These are phyloP conservation scores for Mycena maculata DNA, from an alignment of 768 basidiomycete species.

Conservation along the genomic window DNA sequence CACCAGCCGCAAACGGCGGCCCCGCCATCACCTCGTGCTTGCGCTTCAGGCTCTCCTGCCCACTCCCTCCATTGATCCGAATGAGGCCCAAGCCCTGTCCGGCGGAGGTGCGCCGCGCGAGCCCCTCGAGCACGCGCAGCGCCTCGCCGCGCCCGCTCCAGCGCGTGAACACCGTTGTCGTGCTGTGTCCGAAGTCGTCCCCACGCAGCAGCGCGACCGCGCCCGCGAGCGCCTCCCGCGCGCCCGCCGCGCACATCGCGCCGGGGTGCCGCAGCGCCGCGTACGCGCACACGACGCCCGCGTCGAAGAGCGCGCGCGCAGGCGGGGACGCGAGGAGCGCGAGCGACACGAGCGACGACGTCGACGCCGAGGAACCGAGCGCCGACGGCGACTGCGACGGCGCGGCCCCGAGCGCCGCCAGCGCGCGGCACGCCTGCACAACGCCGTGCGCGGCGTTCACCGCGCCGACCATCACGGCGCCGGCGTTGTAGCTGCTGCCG, in stretches of 20 bases:
- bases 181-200: slow-evolving; percentile 33
- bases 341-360: slow-evolving; percentile 42
- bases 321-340: slow-evolving; percentile 69
- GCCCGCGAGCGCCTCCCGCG: slow-evolving; percentile 50
- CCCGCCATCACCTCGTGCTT: slow-evolving; percentile 39
- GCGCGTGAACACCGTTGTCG: slow-evolving; percentile 12
- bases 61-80: neutral
- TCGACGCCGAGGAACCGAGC: neutral
- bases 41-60: slow-evolving; percentile 41
- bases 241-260: slow-evolving; percentile 59
- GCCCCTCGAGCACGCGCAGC: slow-evolving; percentile 37
- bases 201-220: slow-evolving; percentile 25
- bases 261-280: slow-evolving; percentile 66
- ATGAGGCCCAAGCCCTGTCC: neutral
- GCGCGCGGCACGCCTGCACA: slow-evolving; percentile 60
- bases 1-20: neutral
- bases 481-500: slow-evolving; percentile 14
- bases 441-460: slow-evolving; percentile 76
- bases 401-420: slow-evolving; percentile 43
- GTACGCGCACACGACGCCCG: slow-evolving; percentile 73
- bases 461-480: slow-evolving; percentile 65
- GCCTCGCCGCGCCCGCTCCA: slow-evolving; percentile 36
- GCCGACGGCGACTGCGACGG: neutral
- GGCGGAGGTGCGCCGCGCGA: slow-evolving; percentile 37
- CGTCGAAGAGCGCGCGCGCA: slow-evolving; percentile 71